Conservation (phyloP, 768 basidiomycete genomes). For the Fibroporia radiculosa region DNA sequence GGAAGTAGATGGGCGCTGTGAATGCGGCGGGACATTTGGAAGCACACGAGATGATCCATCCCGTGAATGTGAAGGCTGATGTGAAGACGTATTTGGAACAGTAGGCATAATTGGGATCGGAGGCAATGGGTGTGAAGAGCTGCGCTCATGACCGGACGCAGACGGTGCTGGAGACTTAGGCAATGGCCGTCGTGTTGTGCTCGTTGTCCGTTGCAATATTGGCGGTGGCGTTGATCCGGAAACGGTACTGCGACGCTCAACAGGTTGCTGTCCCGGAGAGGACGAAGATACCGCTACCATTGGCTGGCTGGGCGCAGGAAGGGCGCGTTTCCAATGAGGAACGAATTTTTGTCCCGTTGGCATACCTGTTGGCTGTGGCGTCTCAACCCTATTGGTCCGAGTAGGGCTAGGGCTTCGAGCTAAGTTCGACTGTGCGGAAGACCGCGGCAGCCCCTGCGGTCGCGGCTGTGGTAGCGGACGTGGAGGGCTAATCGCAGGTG, state of each 20-base stretch:
- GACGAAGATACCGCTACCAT: slow-evolving; percentile 4
- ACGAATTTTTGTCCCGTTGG: slow-evolving; percentile 25
- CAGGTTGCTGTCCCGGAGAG: neutral
- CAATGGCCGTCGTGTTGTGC: slow-evolving; percentile 10
- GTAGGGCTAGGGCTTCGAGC: too few species aligned
- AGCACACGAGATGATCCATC: too few species aligned
- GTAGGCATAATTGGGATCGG: neutral
- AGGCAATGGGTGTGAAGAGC: neutral
- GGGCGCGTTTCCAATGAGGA: slow-evolving; percentile 37
- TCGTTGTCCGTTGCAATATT: slow-evolving; percentile 7
- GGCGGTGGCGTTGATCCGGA: slow-evolving; percentile 1
- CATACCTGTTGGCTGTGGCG: neutral
- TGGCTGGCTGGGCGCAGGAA: slow-evolving; percentile 17
- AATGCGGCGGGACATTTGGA: too few species aligned
- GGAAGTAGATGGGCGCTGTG: neutral
- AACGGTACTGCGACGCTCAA: slow-evolving; percentile 18
- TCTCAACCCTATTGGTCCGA: slow-evolving; percentile 4
- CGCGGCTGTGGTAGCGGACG: slow-evolving; percentile 9
- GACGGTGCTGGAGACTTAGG: slow-evolving; percentile 7
- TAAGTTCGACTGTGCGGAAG: slow-evolving; percentile 6
- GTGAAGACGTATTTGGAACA: too few species aligned
- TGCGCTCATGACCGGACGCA: neutral
- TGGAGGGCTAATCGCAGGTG: slow-evolving; percentile 8
- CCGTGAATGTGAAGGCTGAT: too few species aligned
- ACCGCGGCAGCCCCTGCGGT: slow-evolving; percentile 8